Evolutionary conservation across 805 yeast species (phyloP).

Genomic region (Danielia oregonensis): DNA sequence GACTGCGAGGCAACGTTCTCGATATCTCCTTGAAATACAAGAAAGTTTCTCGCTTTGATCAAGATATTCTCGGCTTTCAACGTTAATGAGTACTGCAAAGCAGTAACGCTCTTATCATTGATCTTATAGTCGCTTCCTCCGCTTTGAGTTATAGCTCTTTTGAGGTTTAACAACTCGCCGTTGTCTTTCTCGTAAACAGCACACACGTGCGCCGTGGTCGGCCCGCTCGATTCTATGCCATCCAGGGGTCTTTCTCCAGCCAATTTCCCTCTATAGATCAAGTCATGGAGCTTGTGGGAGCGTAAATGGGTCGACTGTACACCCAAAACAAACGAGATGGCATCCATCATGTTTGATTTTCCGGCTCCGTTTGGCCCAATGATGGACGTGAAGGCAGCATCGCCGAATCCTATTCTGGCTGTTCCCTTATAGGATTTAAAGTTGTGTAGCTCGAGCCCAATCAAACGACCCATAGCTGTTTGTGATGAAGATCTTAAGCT

Average conservation of each 20-base stretch:
- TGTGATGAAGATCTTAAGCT: neutral
- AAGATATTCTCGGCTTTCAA: constrained; percentile 77
- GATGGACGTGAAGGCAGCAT: constrained; percentile 79
- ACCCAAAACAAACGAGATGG: constrained; percentile 92
- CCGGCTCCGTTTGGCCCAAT: constrained; percentile 99
- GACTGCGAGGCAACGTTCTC: constrained; percentile 90
- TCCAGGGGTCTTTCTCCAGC: constrained; percentile 9
- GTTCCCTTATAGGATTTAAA: constrained; percentile 89
- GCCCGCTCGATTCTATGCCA: constrained; percentile 29
- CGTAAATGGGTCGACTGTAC: constrained; percentile 72
- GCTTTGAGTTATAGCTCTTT: constrained; percentile 52
- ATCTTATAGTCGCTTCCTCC: constrained; percentile 71
- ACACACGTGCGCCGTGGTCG: constrained; percentile 66
- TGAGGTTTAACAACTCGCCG: constrained; percentile 57
- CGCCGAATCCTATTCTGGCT: constrained; percentile 76
- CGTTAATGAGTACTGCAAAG: constrained; percentile 58
- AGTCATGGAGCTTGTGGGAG: constrained; percentile 66
- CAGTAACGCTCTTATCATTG: constrained; percentile 57
- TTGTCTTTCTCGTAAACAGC: constrained; percentile 67
- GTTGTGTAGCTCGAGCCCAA: constrained; percentile 74
- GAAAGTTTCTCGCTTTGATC: constrained; percentile 83
- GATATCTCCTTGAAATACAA: constrained; percentile 96
- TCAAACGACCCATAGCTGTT: constrained; percentile 68
- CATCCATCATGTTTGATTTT: constrained; percentile 96
- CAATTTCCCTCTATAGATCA: constrained; percentile 71